A percentile compares a stretch with the other conserved stretches of the same genome.
Conservation (phyloP, 1,284 basidiomycete genomes). For the Leccinum subrobustum region DNA sequence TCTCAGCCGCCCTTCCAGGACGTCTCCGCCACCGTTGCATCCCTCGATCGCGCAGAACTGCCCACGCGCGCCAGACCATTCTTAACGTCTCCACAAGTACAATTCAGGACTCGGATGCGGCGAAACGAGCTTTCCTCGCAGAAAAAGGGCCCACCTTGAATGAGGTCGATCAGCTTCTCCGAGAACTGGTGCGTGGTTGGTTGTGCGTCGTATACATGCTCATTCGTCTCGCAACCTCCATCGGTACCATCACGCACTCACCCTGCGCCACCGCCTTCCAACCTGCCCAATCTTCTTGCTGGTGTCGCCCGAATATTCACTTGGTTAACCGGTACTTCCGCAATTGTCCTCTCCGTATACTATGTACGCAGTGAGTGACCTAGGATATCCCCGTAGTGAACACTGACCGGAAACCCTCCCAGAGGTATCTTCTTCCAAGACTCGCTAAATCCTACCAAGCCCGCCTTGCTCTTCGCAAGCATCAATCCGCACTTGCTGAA, state of each 20-base stretch:
- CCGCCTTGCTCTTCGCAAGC: slow-evolving; percentile 54
- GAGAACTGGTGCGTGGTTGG: slow-evolving; percentile 47
- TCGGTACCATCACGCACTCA: slow-evolving; percentile 70
- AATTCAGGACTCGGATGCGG: slow-evolving; percentile 48
- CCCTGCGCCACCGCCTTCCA: slow-evolving; percentile 67
- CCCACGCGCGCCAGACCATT: slow-evolving; percentile 61
- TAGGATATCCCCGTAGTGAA: background rate
- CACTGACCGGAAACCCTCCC: slow-evolving; percentile 13
- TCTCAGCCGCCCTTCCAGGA: slow-evolving; percentile 4
- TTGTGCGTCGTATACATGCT: slow-evolving; percentile 2
- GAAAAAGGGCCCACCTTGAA: slow-evolving; percentile 68
- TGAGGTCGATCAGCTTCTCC: slow-evolving; percentile 62
- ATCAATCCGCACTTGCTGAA: slow-evolving; percentile 55
- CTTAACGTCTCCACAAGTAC: slow-evolving; percentile 61
- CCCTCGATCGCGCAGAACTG: slow-evolving; percentile 41
- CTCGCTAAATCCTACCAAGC: slow-evolving; percentile 58
- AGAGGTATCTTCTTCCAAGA: slow-evolving; percentile 70
- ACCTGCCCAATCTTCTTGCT: slow-evolving; percentile 61
- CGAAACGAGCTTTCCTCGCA: slow-evolving; percentile 60
- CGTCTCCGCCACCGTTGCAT: background rate
- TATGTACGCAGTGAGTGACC: slow-evolving; percentile 43
- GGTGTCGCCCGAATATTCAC: slow-evolving; percentile 60
- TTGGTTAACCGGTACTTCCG: slow-evolving; percentile 67
- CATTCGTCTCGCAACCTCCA: slow-evolving; percentile 40
- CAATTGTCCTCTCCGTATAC: slow-evolving; percentile 57